A percentile compares a stretch with the other conserved stretches of the same genome.
These are phyloP conservation scores for Collybia mongolica DNA, from an alignment of 768 basidiomycete genomes.

Conservation along the genomic window DNA sequence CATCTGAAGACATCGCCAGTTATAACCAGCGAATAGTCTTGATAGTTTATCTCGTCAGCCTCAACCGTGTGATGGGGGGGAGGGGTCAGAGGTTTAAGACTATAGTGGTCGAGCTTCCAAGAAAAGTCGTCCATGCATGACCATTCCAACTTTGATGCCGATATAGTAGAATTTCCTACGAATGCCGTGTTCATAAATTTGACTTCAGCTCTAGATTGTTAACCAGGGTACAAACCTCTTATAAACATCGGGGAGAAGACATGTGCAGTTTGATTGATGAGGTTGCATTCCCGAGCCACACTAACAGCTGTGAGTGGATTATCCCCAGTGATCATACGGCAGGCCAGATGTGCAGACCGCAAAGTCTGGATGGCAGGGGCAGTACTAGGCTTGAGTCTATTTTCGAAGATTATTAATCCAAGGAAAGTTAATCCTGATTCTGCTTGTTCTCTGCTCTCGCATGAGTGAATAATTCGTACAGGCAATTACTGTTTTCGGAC, in stretches of 20 bases:
- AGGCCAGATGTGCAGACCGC: slow-evolving; percentile 86
- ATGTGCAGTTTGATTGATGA: slow-evolving; percentile 86
- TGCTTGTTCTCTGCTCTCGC: slow-evolving; percentile 76
- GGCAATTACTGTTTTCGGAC: slow-evolving; percentile 34
- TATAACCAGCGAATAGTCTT: slow-evolving; percentile 88
- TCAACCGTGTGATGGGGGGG: slow-evolving; percentile 73
- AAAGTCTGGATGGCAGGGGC: slow-evolving; percentile 87
- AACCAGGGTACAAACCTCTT: slow-evolving; percentile 47
- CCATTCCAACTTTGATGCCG: slow-evolving; percentile 79
- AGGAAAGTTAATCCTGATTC: slow-evolving; percentile 89
- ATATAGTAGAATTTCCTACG: slow-evolving; percentile 51
- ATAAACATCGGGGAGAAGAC: slow-evolving; percentile 84
- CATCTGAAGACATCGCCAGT: slow-evolving; percentile 97
- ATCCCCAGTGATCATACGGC: slow-evolving; percentile 98
- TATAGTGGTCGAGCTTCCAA: slow-evolving; percentile 87
- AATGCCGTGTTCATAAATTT: neutral
- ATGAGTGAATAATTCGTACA: slow-evolving; percentile 1
- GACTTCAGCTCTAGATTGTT: neutral
- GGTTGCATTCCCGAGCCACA: slow-evolving; percentile 89
- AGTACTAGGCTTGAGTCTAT: slow-evolving; percentile 93
- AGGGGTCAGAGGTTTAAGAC: slow-evolving; percentile 75
- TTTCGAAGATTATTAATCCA: slow-evolving; percentile 96
- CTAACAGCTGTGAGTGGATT: slow-evolving; percentile 96
- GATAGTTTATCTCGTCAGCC: slow-evolving; percentile 67
- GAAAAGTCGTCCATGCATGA: slow-evolving; percentile 83